Percentiles rank a stretch among this genome's conserved stretches.
Evolutionary conservation across 2,329 filamentous ascomycete genomes (phyloP).

Genomic region (Penicillium sp.): DNA sequence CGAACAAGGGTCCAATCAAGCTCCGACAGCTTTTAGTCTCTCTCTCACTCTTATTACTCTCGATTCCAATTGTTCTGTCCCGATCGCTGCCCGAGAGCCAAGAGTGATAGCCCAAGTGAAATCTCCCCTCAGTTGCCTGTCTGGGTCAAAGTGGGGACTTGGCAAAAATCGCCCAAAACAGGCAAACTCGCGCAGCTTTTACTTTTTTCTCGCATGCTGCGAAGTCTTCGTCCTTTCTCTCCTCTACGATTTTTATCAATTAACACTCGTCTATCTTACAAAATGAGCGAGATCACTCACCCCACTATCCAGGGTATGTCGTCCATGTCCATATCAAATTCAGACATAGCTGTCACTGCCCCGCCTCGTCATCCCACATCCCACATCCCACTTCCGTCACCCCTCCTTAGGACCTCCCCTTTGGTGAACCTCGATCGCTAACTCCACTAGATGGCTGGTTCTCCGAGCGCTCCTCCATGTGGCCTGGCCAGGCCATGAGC

Average conservation of each 20-base stretch:
- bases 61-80: not conserved
- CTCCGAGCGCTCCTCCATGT: constrained; percentile 98
- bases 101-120: not conserved
- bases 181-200: constrained; percentile 26
- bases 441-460: constrained; percentile 88
- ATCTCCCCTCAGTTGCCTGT: not conserved
- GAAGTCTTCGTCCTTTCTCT: constrained; percentile 19
- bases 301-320: constrained; percentile 70
- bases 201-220: constrained; percentile 24
- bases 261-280: constrained; percentile 15
- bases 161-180: constrained; percentile 23
- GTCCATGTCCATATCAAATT: constrained; percentile 25
- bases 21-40: not conserved
- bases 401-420: constrained; percentile 4
- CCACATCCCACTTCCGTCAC: constrained; percentile 6
- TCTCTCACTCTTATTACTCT: not conserved
- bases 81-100: not conserved
- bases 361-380: constrained; percentile 15
- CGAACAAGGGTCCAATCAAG: not conserved
- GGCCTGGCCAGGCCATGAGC: constrained; percentile 98
- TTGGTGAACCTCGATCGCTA: not conserved
- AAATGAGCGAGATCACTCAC: constrained; percentile 70
- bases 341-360: not conserved
- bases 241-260: constrained; percentile 14
- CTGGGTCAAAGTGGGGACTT: not conserved